phyloP scores from a whole-genome alignment of 2,329 filamentous ascomycete species.

The Helotiales sp. region DNA sequence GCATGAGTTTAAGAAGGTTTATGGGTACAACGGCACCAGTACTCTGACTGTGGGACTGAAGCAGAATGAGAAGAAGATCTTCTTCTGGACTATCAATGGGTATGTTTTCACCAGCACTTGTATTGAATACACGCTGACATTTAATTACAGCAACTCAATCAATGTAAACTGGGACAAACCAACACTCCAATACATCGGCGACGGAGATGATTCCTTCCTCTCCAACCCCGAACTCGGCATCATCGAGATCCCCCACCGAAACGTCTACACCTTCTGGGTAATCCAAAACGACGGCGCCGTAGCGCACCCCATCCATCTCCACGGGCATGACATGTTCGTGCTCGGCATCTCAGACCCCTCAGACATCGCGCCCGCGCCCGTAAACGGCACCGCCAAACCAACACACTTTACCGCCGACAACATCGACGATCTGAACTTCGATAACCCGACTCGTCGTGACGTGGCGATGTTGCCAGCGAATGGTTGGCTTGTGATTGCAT shows the following conservation, averaged over 20 bases:
- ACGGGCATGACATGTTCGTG: constrained; percentile 54
- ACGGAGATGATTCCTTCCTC: constrained; percentile 9
- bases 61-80: constrained; percentile 10
- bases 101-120: not conserved
- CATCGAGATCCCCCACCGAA: constrained; percentile 24
- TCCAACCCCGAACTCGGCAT: constrained; percentile 10
- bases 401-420: constrained; percentile 8
- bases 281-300: constrained; percentile 12
- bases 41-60: constrained; percentile 11
- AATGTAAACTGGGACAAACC: constrained; percentile 50
- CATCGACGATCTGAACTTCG: constrained; percentile 45
- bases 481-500: constrained; percentile 56
- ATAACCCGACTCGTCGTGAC: constrained; percentile 56
- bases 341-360: constrained; percentile 54
- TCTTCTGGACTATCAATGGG: constrained; percentile 24
- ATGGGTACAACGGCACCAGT: not conserved
- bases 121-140: not conserved
- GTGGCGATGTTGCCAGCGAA: constrained; percentile 50
- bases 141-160: constrained; percentile 32
- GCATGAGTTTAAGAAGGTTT: constrained; percentile 3
- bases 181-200: constrained; percentile 44
- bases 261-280: constrained; percentile 19
- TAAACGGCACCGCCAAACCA: not conserved
- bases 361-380: not conserved
- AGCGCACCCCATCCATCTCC: constrained; percentile 53